Base-by-base conservation (phyloP, 352 stramenopile genomes). In the Globisporangium uncinulatum region DNA sequence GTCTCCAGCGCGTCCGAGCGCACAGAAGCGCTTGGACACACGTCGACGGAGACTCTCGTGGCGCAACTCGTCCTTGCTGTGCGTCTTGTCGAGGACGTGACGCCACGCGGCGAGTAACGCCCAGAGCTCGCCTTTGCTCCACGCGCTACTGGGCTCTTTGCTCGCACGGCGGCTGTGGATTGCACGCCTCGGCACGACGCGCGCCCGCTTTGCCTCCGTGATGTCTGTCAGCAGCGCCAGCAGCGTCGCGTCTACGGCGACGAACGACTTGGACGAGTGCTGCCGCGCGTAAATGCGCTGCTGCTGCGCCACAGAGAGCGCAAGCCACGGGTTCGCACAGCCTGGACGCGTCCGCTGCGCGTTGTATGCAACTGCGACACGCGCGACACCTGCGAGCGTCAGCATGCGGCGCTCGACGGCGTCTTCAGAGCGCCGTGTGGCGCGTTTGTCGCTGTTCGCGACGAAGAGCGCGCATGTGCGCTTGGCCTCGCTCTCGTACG, bases 91-190 rank as follows among this genome's bases (percentile, higher is more conserved):
- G 9, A 44, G 17, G 4, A 42, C 52, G 11, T 51, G 39, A 4
- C 42, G 52, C 52, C 52, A 58, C 15, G 42, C 41, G 6, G 10
- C 29, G n/a, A 58, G 41, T 2, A 58, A n/a, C 20, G 21, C 44
- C 44, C 44, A 50, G 6, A 19, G 6, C 8, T 50, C 44, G 44
- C 44, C 44, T 17, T 50, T 50, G 8, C 17, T 50, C 44, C 44
- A 50, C 20, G 9, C 44, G 19, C 44, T 50, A 9, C 39, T n/a
- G 19, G 15, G 4, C 17, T 34, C 20, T 50, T 50, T n/a, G 6
- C 8, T 13, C 11, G 15, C 51, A 29, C 20, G 32, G 51, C 36
- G 21, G 37, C 51, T 47, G 51, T n/a, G 37, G 15, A 44, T 37
- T 8, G 51, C 8, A 21, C 10, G 51, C 31, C 51, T 36, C n/a